These are phyloP conservation scores for Lasiosphaeria ovina DNA, from an alignment of 495 filamentous ascomycete genomes.

Conservation along the genomic window DNA sequence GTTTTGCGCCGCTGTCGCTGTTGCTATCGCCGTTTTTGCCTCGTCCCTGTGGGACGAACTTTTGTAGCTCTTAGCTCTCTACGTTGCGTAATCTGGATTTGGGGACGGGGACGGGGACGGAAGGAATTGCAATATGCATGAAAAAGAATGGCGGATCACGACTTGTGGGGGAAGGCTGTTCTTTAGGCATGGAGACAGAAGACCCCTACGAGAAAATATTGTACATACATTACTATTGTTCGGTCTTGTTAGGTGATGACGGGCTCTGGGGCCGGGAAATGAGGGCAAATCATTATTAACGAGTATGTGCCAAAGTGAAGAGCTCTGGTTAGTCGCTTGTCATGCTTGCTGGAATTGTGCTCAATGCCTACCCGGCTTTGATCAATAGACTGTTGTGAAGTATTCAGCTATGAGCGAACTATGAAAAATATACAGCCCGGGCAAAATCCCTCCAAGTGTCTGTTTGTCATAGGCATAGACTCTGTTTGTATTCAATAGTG, in stretches of 20 bases:
- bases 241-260: not conserved
- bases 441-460: no score
- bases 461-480: no score
- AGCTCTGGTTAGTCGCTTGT: no score
- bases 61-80: not conserved
- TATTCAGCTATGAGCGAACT: no score
- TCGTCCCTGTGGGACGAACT: not conserved
- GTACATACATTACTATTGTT: conserved; percentile 3
- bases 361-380: no score
- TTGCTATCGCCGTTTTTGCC: conserved; percentile 12
- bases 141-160: conserved; percentile 9
- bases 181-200: not conserved
- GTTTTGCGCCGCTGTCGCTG: conserved; percentile 1
- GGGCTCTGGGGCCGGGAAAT: not conserved
- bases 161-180: not conserved
- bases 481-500: no score
- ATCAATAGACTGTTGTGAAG: no score
- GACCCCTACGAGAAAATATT: not conserved
- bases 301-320: no score
- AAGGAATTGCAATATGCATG: conserved; percentile 5
- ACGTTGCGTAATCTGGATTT: conserved; percentile 18
- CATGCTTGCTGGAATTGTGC: no score
- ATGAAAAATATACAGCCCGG: no score
- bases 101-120: not conserved
- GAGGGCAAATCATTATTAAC: not conserved